Evolutionary conservation across 2,329 filamentous ascomycete genomes (phyloP).

Genomic region (Mycocentrospora acerina): DNA sequence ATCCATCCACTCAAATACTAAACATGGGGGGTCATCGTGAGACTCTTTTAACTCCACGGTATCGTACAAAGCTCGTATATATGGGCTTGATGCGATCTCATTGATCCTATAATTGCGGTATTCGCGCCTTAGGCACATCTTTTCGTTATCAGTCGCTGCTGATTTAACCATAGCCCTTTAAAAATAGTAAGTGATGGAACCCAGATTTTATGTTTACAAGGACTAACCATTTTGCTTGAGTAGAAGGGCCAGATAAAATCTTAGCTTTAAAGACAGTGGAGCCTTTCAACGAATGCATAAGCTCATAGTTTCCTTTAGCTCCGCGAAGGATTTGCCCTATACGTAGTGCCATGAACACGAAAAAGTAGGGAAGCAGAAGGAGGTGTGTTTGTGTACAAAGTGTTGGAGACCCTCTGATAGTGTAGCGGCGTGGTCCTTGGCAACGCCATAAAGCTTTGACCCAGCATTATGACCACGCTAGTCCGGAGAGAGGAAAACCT

Average conservation of each 20-base stretch:
- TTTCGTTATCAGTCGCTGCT: constrained; percentile 6
- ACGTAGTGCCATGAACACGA: too few relatives aligned
- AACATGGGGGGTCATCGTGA: constrained; percentile 8
- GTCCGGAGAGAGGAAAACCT: too few relatives aligned
- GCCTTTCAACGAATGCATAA: constrained; percentile 11
- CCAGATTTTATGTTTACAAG: background rate
- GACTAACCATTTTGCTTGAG: constrained; percentile 10
- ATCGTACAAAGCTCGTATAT: constrained; percentile 19
- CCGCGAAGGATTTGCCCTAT: constrained; percentile 15
- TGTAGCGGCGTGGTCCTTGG: too few relatives aligned
- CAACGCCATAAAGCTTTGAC: too few relatives aligned
- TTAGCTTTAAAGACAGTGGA: constrained; percentile 18
- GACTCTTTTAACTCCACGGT: constrained; percentile 6
- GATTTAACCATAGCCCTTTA: constrained; percentile 17
- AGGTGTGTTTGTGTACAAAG: too few relatives aligned
- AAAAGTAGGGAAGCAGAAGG: too few relatives aligned
- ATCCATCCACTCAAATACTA: constrained; percentile 29
- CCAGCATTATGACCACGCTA: too few relatives aligned
- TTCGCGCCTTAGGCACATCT: constrained; percentile 14
- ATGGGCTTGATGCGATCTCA: constrained; percentile 12
- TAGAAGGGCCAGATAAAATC: constrained; percentile 6
- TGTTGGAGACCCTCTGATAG: too few relatives aligned
- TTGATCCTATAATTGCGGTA: constrained; percentile 14
- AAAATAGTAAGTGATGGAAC: constrained; percentile 1
- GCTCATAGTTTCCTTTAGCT: constrained; percentile 15